Percentiles rank a stretch among this genome's conserved stretches.
These are phyloP conservation scores for Boletus speciosus DNA, from an alignment of 768 basidiomycete genomes.

Conservation along the genomic window DNA sequence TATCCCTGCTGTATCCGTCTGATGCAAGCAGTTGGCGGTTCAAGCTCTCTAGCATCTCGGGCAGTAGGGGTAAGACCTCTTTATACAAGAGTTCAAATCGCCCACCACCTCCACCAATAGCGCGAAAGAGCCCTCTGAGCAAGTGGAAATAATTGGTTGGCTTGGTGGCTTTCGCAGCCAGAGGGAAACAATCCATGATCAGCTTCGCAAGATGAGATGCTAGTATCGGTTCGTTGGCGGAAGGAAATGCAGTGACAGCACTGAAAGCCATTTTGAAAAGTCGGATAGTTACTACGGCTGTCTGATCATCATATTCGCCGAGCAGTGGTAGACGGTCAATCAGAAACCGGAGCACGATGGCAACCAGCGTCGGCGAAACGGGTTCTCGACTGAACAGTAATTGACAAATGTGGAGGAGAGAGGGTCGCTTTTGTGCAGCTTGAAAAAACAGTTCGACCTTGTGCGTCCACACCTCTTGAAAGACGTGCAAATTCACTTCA, in stretches of 20 bases:
- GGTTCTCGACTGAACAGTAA: conserved; percentile 74
- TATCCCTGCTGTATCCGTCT: conserved; percentile 77
- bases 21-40: conserved; percentile 87
- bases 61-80: conserved; percentile 91
- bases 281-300: conserved; percentile 80
- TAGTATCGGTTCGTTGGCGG: conserved; percentile 85
- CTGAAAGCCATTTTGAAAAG: conserved; percentile 95
- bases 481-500: conserved; percentile 86
- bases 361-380: conserved; percentile 77
- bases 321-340: conserved; percentile 77
- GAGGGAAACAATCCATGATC: conserved; percentile 94
- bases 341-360: conserved; percentile 84
- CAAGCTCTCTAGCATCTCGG: conserved; percentile 94
- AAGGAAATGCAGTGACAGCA: conserved; percentile 73
- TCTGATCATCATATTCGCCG: conserved; percentile 80
- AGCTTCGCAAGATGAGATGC: conserved; percentile 89
- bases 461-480: conserved; percentile 94
- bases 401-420: conserved; percentile 82
- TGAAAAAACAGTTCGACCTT: conserved; percentile 91
- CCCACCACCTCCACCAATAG: conserved; percentile 88
- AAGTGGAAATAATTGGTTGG: conserved; percentile 92
- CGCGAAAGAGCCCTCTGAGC: conserved; percentile 87
- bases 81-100: conserved; percentile 93
- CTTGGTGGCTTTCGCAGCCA: conserved; percentile 87
- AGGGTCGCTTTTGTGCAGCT: conserved; percentile 68